Conservation (phyloP, 2,329 filamentous ascomycete species). For the Diplodia sapinea region DNA sequence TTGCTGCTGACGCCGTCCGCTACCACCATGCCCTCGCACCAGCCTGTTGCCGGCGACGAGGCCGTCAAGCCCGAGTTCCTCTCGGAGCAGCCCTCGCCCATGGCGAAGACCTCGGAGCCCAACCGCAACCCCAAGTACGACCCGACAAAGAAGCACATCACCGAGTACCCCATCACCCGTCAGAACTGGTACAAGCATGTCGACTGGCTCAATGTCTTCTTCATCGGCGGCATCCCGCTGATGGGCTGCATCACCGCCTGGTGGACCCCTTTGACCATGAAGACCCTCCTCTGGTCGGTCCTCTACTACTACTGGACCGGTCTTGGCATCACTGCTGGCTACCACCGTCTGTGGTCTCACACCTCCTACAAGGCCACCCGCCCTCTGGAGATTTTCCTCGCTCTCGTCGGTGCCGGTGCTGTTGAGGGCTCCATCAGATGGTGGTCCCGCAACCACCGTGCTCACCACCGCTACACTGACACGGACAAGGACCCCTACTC, state of each 20-base stretch:
- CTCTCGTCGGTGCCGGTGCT: constrained; percentile 55
- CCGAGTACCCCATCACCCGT: constrained; percentile 79
- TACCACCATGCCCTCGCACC: constrained; percentile 58
- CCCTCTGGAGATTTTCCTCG: constrained; percentile 57
- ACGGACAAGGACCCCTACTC: constrained; percentile 61
- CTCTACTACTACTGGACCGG: constrained; percentile 85
- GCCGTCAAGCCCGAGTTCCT: constrained; percentile 58
- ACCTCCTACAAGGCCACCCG: constrained; percentile 54
- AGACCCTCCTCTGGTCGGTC: constrained; percentile 77
- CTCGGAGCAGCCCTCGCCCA: constrained; percentile 52
- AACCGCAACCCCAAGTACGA: constrained; percentile 60
- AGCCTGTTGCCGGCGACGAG: constrained; percentile 54
- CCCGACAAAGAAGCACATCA: constrained; percentile 78
- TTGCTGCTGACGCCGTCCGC: constrained; percentile 14
- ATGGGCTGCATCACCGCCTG: constrained; percentile 75
- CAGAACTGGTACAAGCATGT: constrained; percentile 90
- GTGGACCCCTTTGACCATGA: constrained; percentile 76
- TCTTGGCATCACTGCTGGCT: constrained; percentile 64
- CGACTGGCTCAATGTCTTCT: constrained; percentile 87
- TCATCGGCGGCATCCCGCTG: constrained; percentile 80
- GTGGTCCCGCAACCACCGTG: constrained; percentile 58
- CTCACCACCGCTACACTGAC: constrained; percentile 60
- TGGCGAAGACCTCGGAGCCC: constrained; percentile 59
- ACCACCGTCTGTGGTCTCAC: constrained; percentile 77
- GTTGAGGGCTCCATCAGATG: constrained; percentile 59